phyloP scores from a whole-genome alignment of 225 moss, liverwort and hornwort genomes.

The Pleurozium schreberi region DNA sequence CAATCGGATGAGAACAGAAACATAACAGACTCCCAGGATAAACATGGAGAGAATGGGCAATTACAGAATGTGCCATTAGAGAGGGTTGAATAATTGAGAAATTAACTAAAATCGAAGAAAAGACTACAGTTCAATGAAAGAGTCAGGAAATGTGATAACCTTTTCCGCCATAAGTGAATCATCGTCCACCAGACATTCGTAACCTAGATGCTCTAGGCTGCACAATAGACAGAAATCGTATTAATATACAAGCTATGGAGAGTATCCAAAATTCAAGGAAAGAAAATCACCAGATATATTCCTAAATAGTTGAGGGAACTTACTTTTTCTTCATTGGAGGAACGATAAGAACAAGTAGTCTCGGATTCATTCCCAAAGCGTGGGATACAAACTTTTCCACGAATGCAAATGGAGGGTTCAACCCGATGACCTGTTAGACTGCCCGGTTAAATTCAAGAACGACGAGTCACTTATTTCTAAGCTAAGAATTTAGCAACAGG shows the following conservation, averaged over 20 bases:
- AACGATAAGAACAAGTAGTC: conserved; percentile 31
- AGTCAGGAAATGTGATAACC: background rate
- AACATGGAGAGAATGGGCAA: background rate
- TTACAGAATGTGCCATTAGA: background rate
- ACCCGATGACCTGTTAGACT: conserved; percentile 32
- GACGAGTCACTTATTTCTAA: background rate
- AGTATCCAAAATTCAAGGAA: background rate
- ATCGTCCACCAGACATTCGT: conserved; percentile 23
- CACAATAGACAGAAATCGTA: background rate
- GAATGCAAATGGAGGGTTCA: conserved; percentile 44
- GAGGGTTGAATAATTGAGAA: background rate
- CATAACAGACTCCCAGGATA: background rate
- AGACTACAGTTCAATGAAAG: background rate
- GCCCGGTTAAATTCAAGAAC: background rate
- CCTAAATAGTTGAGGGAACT: background rate
- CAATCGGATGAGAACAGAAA: background rate
- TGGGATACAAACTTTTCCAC: conserved; percentile 16
- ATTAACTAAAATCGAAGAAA: background rate
- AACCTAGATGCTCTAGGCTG: conserved; percentile 26
- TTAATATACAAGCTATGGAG: background rate
- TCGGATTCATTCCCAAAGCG: conserved; percentile 30
- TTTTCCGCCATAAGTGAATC: conserved; percentile 11
- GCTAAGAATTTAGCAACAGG: background rate
- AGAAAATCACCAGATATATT: background rate
- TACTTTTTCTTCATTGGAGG: conserved; percentile 30